Evolutionary conservation across 208 protist species (phyloP).

Genomic region (Trypanosomatidae sp.): DNA sequence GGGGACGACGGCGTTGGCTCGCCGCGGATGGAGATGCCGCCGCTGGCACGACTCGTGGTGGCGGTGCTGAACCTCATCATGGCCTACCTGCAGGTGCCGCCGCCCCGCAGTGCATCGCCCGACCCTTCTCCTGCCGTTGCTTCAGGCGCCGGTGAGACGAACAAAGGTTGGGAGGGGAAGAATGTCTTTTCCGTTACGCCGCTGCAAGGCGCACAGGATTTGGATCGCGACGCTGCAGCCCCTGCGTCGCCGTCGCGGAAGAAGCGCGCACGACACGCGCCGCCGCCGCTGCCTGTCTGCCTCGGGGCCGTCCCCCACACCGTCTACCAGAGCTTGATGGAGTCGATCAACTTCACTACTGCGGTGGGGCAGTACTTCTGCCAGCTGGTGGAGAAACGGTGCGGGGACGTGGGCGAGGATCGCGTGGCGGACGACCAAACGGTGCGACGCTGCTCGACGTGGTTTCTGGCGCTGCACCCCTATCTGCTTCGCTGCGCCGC

Average conservation of each 20-base stretch:
- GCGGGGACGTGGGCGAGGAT: no score
- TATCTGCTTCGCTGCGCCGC: constrained; percentile 21
- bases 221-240: neutral
- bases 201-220: no score
- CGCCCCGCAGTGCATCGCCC: neutral
- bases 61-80: constrained; percentile 10
- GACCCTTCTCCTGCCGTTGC: no score
- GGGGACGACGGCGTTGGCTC: neutral
- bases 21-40: constrained; percentile 6
- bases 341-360: constrained; percentile 15
- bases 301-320: neutral
- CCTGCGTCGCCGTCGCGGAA: neutral
- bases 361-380: constrained; percentile 26
- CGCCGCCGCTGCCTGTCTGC: constrained; percentile 14
- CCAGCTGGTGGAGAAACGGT: constrained; percentile 20
- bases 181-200: no score
- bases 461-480: constrained; percentile 28
- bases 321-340: constrained; percentile 22
- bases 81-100: constrained; percentile 9
- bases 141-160: no score
- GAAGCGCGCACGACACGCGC: no score
- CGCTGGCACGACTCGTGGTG: constrained; percentile 13
- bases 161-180: no score
- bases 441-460: constrained; percentile 5
- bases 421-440: no score